phyloP scores from a whole-genome alignment of 2,329 filamentous ascomycete genomes.

The Penicillium sp. region DNA sequence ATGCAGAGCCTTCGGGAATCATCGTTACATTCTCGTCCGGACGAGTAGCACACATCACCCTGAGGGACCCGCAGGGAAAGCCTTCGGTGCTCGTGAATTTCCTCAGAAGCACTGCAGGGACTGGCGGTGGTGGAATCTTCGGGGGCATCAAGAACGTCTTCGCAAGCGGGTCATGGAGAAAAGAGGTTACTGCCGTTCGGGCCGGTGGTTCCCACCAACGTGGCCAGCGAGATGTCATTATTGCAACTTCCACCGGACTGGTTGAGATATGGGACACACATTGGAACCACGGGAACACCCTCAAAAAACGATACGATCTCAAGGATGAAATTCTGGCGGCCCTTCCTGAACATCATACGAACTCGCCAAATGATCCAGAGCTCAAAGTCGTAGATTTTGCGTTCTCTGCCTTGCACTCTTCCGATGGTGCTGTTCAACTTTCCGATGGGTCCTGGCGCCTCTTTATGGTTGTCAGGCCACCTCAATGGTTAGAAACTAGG shows the following conservation, averaged over 20 bases:
- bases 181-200: constrained; percentile 76
- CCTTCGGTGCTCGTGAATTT: constrained; percentile 76
- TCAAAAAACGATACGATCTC: constrained; percentile 69
- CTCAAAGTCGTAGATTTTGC: constrained; percentile 79
- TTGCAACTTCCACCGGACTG: constrained; percentile 72
- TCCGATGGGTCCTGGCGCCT: constrained; percentile 51
- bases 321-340: constrained; percentile 62
- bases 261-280: constrained; percentile 86
- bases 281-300: constrained; percentile 77
- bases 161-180: constrained; percentile 65
- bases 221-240: constrained; percentile 80
- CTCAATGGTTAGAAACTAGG: constrained; percentile 48
- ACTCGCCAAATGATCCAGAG: constrained; percentile 54
- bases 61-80: constrained; percentile 83
- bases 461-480: constrained; percentile 60
- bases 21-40: constrained; percentile 82
- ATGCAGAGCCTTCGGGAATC: constrained; percentile 84
- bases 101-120: constrained; percentile 61
- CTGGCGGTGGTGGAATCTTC: constrained; percentile 65
- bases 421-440: constrained; percentile 47
- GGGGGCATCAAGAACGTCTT: constrained; percentile 78
- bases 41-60: constrained; percentile 77
- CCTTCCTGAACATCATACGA: constrained; percentile 57
- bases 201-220: constrained; percentile 69
- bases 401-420: constrained; percentile 45